Evolutionary conservation across 768 basidiomycete species (phyloP).

Genomic region (Amanita rimosa): DNA sequence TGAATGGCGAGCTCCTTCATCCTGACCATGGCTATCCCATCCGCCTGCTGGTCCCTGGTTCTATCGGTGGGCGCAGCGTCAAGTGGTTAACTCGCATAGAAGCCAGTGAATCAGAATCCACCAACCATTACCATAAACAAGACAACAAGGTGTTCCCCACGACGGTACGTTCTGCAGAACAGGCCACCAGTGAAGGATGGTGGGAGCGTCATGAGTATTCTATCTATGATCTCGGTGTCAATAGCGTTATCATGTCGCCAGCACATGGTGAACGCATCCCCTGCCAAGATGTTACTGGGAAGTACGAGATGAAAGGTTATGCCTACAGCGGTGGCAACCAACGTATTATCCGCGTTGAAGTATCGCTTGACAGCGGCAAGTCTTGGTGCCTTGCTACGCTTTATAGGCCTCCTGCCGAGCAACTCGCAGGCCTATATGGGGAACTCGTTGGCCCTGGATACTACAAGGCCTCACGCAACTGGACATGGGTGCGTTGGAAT

Average conservation of each 20-base stretch:
- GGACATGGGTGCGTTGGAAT: constrained; percentile 46
- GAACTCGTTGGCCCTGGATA: background rate
- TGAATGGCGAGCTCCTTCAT: constrained; percentile 20
- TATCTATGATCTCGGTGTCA: constrained; percentile 48
- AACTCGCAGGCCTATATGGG: background rate
- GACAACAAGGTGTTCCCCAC: constrained; percentile 58
- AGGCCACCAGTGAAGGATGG: constrained; percentile 38
- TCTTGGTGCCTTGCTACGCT: constrained; percentile 32
- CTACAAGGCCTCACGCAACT: background rate
- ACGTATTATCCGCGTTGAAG: constrained; percentile 44
- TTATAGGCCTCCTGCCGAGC: background rate
- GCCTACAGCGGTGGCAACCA: constrained; percentile 54
- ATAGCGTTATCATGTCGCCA: constrained; percentile 44
- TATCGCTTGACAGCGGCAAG: constrained; percentile 41
- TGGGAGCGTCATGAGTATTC: constrained; percentile 32
- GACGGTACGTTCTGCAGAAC: constrained; percentile 37
- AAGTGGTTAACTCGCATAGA: constrained; percentile 53
- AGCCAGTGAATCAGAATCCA: constrained; percentile 34
- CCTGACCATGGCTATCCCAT: constrained; percentile 60
- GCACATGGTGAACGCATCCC: constrained; percentile 34
- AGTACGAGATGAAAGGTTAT: constrained; percentile 40
- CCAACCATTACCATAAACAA: constrained; percentile 36
- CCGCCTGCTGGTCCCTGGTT: constrained; percentile 51
- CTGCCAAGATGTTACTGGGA: constrained; percentile 13
- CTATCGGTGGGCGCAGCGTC: constrained; percentile 50